Evolutionary conservation across 2,329 filamentous ascomycete genomes (phyloP), one percentile per base, ranked within the genome.

Genomic region (Gnomoniopsis sp.): DNA sequence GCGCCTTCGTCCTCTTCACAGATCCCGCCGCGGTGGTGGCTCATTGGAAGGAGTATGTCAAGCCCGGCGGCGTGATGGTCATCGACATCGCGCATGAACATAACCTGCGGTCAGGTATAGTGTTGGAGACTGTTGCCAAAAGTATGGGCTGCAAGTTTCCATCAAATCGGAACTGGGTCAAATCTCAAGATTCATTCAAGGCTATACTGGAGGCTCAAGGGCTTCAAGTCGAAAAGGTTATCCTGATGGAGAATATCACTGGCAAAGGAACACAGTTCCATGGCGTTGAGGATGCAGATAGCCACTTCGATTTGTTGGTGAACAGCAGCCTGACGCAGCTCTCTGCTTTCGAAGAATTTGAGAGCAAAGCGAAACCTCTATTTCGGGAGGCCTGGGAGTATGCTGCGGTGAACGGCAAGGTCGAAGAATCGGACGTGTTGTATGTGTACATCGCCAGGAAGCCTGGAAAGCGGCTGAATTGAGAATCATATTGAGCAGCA

Each of bases 61-160:
- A 65, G 47, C 61, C 60, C 1, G 66, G 65, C 2, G 71, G 70
- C 3, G 63, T 56, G 14, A 53, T 73, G 52, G 67, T 65, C 10
- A 66, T 73, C 33, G 72, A 74, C 48, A 62, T 73, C n/a, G 64
- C 69, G 14, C 70, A 73, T 52, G 69, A 73, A 60, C 49, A 64
- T 17, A 72, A 66, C 44, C 59, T 70, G 34, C 65, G 62, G 11
- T 33, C 64, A 1, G 67, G 67, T 0, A 15, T 65, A 12, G 23
- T 71, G 2, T 49, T 74, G 46, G 70, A 73, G 55, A 63, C 59
- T 1, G 66, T 68, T 0, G 67, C 67, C 12, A 61, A 55, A 14
- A 55, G 65, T 14, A 19, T 71, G 47, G 65, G 64, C 1, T 44
- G 67, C 7, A 47, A 58, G 6, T 72, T 67, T 26, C 71, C 71